Evolutionary conservation across 352 stramenopile species (phyloP), one percentile per base, ranked within the genome.

Genomic region (Globisporangium paroecandrum): DNA sequence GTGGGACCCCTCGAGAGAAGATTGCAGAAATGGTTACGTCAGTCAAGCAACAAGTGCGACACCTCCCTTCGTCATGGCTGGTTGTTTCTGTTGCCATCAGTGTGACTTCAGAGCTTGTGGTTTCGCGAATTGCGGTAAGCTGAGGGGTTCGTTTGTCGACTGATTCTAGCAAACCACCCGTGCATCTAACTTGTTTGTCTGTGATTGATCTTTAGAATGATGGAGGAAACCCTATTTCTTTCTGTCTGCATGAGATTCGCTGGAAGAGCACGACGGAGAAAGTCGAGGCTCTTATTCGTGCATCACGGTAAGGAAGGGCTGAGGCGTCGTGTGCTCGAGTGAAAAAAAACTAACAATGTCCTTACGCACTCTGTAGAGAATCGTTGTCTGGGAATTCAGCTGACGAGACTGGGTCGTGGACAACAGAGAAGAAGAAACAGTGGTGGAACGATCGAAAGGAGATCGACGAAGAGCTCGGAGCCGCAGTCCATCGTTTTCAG

Each of bases 361-460:
- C 22, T 49, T 13, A 20, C 24, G 38, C 51, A 13, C 38, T 22
- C 65, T 60, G 25, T 22, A 95, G 86, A 49, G 63, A 77, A 22
- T 82, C 81, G 25, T 69, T 95, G 27, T 87, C 79, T 49, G 85
- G 83, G 0, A 76, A 94, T 51, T 83, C 78, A 4, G 77, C 67
- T 13, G 71, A 91, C 62, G 81, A 82, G 65, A 74, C 81, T 13
- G 68, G 75, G 6, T 73, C 75, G 38, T 94, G 82, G 86, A 76
- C 66, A 22, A 64, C 75, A 2, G 69, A 86, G 10, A 77, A 85
- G 51, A 94, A 94, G 66, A 90, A 87, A n/a, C 58, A 78, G 27
- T 95, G 88, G 88, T 95, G 88, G 88, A 75, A 69, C 64, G 87
- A 69, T 41, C 81, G 88, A 59, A 85, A 87, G 12, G 49, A 80